Percentiles rank a stretch among this genome's conserved stretches.
These are phyloP conservation scores for Fusarium drepaniforme DNA, from an alignment of 2,329 filamentous ascomycete species.

Conservation along the genomic window DNA sequence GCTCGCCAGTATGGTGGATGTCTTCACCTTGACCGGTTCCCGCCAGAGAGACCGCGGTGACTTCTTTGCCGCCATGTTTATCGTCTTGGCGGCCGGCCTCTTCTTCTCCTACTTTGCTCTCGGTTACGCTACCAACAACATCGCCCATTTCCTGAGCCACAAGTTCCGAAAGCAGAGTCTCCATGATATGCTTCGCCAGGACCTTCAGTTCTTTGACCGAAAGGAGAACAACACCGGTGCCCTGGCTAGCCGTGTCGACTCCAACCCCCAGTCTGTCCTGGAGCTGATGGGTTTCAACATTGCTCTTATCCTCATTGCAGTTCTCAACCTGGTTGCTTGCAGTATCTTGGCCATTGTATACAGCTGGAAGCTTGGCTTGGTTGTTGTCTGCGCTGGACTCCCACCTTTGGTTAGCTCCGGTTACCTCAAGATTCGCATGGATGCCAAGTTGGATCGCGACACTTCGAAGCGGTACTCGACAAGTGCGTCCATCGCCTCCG, in stretches of 20 bases:
- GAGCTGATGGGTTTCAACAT: slow-evolving; percentile 59
- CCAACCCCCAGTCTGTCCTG: slow-evolving; percentile 53
- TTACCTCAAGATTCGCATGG: slow-evolving; percentile 54
- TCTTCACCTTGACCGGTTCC: slow-evolving; percentile 52
- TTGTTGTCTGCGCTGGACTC: slow-evolving; percentile 58
- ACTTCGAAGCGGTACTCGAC: slow-evolving; percentile 50
- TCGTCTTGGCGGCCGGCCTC: slow-evolving; percentile 60
- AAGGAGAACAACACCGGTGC: slow-evolving; percentile 55
- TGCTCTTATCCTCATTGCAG: slow-evolving; percentile 53
- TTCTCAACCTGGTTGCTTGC: slow-evolving; percentile 53
- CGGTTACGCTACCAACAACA: slow-evolving; percentile 51
- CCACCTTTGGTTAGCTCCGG: slow-evolving; percentile 53
- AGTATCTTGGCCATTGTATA: slow-evolving; percentile 57
- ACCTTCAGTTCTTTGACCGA: slow-evolving; percentile 57
- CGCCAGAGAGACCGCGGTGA: slow-evolving; percentile 56
- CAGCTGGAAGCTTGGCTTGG: slow-evolving; percentile 63
- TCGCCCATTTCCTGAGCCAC: slow-evolving; percentile 45
- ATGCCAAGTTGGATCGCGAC: slow-evolving; percentile 53
- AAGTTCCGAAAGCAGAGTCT: slow-evolving; percentile 44
- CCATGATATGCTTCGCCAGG: slow-evolving; percentile 52
- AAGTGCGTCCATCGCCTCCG: slow-evolving; percentile 58
- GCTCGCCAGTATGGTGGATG: slow-evolving; percentile 55
- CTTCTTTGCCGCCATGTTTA: slow-evolving; percentile 68
- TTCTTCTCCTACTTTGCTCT: slow-evolving; percentile 58
- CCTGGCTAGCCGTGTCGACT: slow-evolving; percentile 51